phyloP scores from a whole-genome alignment of 441 rosid species.

The Jatropha multifida region DNA sequence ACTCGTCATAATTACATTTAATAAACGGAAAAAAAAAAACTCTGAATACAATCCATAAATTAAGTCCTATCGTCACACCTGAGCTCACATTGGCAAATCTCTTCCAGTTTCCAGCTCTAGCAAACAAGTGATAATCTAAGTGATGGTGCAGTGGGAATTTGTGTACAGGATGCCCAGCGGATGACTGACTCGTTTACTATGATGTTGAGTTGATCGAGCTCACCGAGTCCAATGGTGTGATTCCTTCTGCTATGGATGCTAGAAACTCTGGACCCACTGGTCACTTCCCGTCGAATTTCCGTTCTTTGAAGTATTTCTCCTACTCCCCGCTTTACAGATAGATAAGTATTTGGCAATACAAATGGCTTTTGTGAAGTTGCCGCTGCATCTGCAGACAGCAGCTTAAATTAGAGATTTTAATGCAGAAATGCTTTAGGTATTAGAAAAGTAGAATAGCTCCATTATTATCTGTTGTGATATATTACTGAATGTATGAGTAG shows the following conservation, averaged over 20 bases:
- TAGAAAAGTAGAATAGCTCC: too few relatives aligned
- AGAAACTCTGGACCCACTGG: slow-evolving; percentile 37
- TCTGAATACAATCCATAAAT: background rate
- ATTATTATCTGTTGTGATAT: too few relatives aligned
- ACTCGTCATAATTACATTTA: background rate
- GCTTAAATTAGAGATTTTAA: background rate
- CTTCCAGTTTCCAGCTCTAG: slow-evolving; percentile 33
- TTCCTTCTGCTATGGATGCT: slow-evolving; percentile 65
- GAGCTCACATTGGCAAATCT: slow-evolving; percentile 17
- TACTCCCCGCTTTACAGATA: slow-evolving; percentile 17
- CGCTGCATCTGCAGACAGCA: slow-evolving; percentile 33
- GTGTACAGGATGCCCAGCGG: slow-evolving; percentile 86
- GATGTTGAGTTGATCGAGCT: slow-evolving; percentile 58
- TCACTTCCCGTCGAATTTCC: slow-evolving; percentile 42
- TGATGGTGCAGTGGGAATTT: slow-evolving; percentile 65
- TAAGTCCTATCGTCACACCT: slow-evolving; percentile 13
- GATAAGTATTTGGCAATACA: slow-evolving; percentile 33
- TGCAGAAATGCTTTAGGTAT: background rate
- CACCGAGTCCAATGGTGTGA: slow-evolving; percentile 73
- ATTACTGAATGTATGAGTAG: too few relatives aligned
- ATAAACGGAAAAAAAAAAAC: background rate
- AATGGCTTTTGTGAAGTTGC: slow-evolving; percentile 37
- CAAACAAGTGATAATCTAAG: slow-evolving; percentile 71
- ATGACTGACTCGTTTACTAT: slow-evolving; percentile 59
- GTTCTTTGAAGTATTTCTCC: slow-evolving; percentile 34